Percentiles rank a stretch among this genome's conserved stretches.
Conservation (phyloP, 768 basidiomycete species). For the Leccinum disarticulatum region DNA sequence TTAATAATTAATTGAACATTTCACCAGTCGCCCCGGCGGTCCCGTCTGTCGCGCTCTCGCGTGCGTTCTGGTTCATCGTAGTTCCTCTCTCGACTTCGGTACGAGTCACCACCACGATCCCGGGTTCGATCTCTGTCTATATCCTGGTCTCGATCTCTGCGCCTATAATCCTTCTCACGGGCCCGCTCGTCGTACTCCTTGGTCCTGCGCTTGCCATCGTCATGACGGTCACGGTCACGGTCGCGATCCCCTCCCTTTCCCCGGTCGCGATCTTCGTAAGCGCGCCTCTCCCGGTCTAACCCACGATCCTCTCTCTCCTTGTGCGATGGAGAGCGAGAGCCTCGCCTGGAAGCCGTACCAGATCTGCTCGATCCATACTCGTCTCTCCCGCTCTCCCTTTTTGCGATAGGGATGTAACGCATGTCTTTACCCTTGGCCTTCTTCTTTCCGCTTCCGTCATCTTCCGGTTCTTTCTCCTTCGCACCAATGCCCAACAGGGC, state of each 20-base stretch:
- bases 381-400: constrained; percentile 52
- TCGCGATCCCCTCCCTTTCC: constrained; percentile 9
- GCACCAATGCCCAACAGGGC: constrained; percentile 92
- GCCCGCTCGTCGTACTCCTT: constrained; percentile 11
- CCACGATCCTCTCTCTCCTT: constrained; percentile 12
- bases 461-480: constrained; percentile 74
- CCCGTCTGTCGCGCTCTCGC: constrained; percentile 20
- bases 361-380: constrained; percentile 34
- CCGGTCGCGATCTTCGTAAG: constrained; percentile 17
- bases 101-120: constrained; percentile 26
- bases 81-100: constrained; percentile 27
- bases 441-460: constrained; percentile 64
- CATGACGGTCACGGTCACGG: constrained; percentile 12
- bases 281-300: constrained; percentile 11
- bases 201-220: constrained; percentile 12
- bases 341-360: constrained; percentile 45
- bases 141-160: constrained; percentile 26
- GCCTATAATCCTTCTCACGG: constrained; percentile 13
- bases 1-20: too few species aligned
- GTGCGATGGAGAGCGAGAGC: constrained; percentile 49
- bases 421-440: constrained; percentile 54
- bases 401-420: constrained; percentile 83
- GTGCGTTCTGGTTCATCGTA: constrained; percentile 14
- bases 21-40: constrained; percentile 16
- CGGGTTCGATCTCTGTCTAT: constrained; percentile 27